phyloP scores from a whole-genome alignment of 192 early-diverging fungal species.

The Coemansia sp. region DNA sequence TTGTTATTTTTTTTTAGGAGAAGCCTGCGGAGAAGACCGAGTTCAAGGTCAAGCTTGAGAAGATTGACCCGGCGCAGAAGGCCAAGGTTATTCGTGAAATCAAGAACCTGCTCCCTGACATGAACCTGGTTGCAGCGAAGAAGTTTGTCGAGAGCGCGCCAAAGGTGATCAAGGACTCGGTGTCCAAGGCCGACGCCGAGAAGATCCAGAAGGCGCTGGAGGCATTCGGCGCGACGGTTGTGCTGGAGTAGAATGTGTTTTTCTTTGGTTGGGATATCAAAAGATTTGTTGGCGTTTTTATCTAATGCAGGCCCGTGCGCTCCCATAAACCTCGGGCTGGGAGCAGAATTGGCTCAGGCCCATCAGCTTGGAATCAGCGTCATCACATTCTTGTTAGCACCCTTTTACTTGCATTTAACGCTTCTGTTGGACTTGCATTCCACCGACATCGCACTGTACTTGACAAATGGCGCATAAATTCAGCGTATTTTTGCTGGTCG shows the following conservation, averaged over 20 bases:
- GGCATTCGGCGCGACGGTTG: constrained; percentile 87
- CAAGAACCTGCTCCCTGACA: constrained; percentile 87
- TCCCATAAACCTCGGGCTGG: too few relatives aligned
- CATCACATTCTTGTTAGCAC: not conserved
- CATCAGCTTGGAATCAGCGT: too few relatives aligned
- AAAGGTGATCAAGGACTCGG: constrained; percentile 90
- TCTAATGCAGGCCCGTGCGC: too few relatives aligned
- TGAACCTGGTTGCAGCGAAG: constrained; percentile 98
- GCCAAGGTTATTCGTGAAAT: constrained; percentile 99
- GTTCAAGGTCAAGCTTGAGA: constrained; percentile 95
- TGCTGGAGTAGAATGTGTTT: constrained; percentile 67
- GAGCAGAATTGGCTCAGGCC: too few relatives aligned
- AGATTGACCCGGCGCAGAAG: constrained; percentile 91
- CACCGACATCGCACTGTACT: not conserved
- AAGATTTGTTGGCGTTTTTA: too few relatives aligned
- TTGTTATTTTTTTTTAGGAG: constrained; percentile 59
- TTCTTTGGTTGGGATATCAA: not conserved
- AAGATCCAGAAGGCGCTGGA: constrained; percentile 96
- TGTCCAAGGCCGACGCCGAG: constrained; percentile 93
- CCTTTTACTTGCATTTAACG: not conserved
- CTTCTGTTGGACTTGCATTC: not conserved
- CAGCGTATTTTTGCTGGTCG: constrained; percentile 18
- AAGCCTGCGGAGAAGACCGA: constrained; percentile 90
- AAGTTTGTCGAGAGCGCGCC: constrained; percentile 98
- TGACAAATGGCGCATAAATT: constrained; percentile 24